phyloP scores from a whole-genome alignment of 768 basidiomycete species.

The Rhodotorula kratochvilovae region DNA sequence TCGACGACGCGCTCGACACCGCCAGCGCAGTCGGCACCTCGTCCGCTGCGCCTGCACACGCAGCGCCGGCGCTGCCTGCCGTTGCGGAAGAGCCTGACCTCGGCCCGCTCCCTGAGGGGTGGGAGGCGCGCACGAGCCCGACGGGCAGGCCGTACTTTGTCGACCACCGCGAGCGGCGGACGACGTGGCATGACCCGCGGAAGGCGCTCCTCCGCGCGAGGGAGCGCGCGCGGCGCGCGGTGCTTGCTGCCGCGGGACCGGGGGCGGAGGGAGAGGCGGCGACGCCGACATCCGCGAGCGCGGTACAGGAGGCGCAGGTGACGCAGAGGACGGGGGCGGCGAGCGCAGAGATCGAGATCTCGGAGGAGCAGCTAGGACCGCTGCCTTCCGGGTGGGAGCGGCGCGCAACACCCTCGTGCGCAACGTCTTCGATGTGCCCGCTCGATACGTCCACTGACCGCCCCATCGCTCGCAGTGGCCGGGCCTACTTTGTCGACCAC shows the following conservation, averaged over 20 bases:
- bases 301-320: neutral
- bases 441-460: neutral
- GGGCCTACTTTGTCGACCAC: conserved; percentile 98
- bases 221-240: neutral
- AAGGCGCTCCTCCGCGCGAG: conserved; percentile 64
- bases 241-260: neutral
- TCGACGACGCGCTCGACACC: conserved; percentile 30
- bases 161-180: conserved; percentile 94
- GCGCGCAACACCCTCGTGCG: conserved; percentile 73
- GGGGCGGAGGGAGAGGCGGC: neutral
- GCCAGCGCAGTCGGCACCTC: neutral
- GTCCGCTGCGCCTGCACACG: neutral
- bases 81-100: conserved; percentile 39
- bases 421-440: neutral
- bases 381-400: conserved; percentile 98
- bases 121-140: conserved; percentile 96
- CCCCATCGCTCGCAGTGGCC: conserved; percentile 58
- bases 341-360: neutral
- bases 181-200: conserved; percentile 99
- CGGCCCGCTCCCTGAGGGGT: conserved; percentile 85
- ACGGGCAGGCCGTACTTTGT: conserved; percentile 98
- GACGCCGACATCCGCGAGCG: neutral
- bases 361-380: conserved; percentile 72
- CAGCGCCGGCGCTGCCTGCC: neutral
- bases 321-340: neutral